These are phyloP conservation scores for Geosmithia flava DNA, from an alignment of 2,329 filamentous ascomycete genomes.

Conservation along the genomic window DNA sequence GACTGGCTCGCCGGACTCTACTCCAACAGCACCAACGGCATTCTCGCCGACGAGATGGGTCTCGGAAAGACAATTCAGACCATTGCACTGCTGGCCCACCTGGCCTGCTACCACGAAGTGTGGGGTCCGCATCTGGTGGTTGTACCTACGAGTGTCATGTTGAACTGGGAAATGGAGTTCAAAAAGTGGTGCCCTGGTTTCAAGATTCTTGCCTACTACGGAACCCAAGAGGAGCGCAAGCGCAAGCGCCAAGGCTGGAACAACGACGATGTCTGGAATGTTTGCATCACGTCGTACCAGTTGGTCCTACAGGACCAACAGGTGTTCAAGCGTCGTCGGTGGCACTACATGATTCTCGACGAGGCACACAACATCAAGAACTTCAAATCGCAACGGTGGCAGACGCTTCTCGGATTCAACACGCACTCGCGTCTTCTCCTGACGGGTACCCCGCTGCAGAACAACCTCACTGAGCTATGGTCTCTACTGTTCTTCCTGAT, in stretches of 20 bases:
- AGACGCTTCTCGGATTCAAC: conserved; percentile 86
- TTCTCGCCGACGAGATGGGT: conserved; percentile 96
- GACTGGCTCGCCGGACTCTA: conserved; percentile 96
- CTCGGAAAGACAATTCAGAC: conserved; percentile 98
- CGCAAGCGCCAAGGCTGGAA: conserved; percentile 88
- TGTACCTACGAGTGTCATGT: conserved; percentile 94
- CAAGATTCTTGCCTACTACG: conserved; percentile 96
- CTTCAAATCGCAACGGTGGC: conserved; percentile 95
- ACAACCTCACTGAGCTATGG: conserved; percentile 95
- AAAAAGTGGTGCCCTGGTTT: conserved; percentile 98
- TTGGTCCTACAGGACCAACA: conserved; percentile 89
- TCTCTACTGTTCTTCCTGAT: conserved; percentile 93
- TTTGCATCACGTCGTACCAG: conserved; percentile 96
- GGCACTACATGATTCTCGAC: conserved; percentile 98
- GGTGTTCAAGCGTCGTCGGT: conserved; percentile 81
- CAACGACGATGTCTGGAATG: conserved; percentile 88
- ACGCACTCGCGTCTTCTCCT: conserved; percentile 77
- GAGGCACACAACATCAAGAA: conserved; percentile 99
- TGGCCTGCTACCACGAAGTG: conserved; percentile 78
- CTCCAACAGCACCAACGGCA: conserved; percentile 85
- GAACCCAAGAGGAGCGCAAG: conserved; percentile 82
- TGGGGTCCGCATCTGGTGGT: conserved; percentile 96
- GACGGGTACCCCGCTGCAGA: conserved; percentile 91
- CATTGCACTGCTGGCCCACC: conserved; percentile 82
- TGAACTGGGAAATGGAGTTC: conserved; percentile 99